Evolutionary conservation across 2,329 filamentous ascomycete genomes (phyloP).

Genomic region (Penicillium hordei): DNA sequence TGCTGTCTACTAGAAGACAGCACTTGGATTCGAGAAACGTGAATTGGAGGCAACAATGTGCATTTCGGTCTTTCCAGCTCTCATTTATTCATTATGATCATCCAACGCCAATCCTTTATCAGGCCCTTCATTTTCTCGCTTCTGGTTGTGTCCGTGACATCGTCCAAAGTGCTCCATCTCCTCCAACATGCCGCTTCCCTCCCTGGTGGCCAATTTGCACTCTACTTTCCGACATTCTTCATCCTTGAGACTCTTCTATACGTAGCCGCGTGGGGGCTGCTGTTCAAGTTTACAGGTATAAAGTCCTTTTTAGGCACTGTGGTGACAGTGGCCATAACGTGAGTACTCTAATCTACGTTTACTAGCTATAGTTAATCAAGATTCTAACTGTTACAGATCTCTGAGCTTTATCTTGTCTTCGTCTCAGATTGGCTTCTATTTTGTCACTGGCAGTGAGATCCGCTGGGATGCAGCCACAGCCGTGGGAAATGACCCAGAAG

Average conservation of each 20-base stretch:
- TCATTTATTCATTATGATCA: constrained; percentile 19
- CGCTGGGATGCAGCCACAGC: constrained; percentile 33
- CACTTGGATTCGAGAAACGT: background rate
- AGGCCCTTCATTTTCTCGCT: constrained; percentile 30
- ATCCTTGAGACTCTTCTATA: constrained; percentile 28
- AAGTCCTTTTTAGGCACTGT: constrained; percentile 17
- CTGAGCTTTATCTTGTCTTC: constrained; percentile 26
- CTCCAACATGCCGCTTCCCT: constrained; percentile 28
- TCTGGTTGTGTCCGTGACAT: constrained; percentile 25
- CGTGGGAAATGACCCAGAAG: constrained; percentile 31
- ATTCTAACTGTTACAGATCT: constrained; percentile 13
- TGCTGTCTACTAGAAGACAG: background rate
- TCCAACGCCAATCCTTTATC: constrained; percentile 22
- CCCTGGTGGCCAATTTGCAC: constrained; percentile 18
- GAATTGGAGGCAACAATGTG: background rate
- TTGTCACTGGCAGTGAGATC: constrained; percentile 34
- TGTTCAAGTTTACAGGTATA: constrained; percentile 23
- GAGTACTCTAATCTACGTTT: constrained; percentile 8
- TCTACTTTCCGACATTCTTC: constrained; percentile 36
- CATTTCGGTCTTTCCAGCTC: background rate
- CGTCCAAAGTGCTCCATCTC: constrained; percentile 31
- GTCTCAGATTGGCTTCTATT: constrained; percentile 34
- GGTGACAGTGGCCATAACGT: constrained; percentile 25
- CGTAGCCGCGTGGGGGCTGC: constrained; percentile 21
- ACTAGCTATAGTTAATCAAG: background rate